Evolutionary conservation across 2,329 filamentous ascomycete species (phyloP).

Genomic region (Verticillium albo-atrum): DNA sequence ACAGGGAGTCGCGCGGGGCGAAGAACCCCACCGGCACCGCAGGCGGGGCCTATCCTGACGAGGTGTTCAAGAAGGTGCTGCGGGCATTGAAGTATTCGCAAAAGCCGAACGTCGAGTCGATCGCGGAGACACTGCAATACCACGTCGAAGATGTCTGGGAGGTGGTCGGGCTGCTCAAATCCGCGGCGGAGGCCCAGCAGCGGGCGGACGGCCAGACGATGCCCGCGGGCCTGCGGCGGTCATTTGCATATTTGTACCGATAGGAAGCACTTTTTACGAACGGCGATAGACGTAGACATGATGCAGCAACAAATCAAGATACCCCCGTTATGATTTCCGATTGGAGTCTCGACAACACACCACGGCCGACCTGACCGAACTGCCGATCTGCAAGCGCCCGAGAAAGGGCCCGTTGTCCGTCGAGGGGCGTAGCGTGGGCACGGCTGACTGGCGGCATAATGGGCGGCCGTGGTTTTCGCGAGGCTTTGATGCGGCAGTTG

Average conservation of each 20-base stretch:
- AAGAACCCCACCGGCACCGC: background rate
- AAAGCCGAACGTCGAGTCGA: background rate
- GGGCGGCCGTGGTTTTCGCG: background rate
- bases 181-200: background rate
- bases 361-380: background rate
- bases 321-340: background rate
- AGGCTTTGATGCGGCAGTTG: background rate
- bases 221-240: background rate
- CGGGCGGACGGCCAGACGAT: background rate
- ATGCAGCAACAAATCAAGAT: background rate
- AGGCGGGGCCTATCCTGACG: background rate
- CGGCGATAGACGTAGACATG: background rate
- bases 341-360: too few relatives aligned
- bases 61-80: background rate
- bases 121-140: background rate
- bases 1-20: background rate
- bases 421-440: background rate
- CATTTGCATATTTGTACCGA: background rate
- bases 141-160: background rate
- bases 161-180: background rate
- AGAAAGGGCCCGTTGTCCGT: background rate
- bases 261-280: background rate
- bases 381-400: background rate
- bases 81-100: background rate
- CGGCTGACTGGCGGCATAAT: background rate